These are phyloP conservation scores for Leccinum sublutescens DNA, from an alignment of 768 basidiomycete species.

Conservation along the genomic window DNA sequence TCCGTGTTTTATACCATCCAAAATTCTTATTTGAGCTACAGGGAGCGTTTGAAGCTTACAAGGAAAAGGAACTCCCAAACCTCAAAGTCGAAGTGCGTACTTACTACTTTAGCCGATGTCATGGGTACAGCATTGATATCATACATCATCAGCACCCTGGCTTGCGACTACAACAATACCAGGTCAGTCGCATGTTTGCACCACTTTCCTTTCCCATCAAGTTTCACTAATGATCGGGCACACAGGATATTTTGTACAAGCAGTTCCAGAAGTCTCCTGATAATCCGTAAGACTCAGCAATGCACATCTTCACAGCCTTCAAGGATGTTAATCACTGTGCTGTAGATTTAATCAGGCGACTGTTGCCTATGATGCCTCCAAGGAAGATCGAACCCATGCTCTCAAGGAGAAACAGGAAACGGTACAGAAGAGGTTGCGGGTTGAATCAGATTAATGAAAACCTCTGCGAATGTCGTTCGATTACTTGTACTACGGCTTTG, in stretches of 20 bases:
- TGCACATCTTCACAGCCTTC: constrained; percentile 4
- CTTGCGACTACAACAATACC: constrained; percentile 87
- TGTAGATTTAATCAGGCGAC: constrained; percentile 80
- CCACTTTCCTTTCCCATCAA: constrained; percentile 2
- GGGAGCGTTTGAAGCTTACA: constrained; percentile 90
- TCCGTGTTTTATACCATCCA: not conserved
- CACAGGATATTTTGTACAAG: constrained; percentile 82
- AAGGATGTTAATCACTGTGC: not conserved
- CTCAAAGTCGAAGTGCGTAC: constrained; percentile 63
- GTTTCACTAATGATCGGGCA: constrained; percentile 1
- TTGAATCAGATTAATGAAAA: constrained; percentile 14
- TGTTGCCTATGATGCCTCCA: constrained; percentile 80
- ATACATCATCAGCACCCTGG: constrained; percentile 68
- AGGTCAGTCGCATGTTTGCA: constrained; percentile 40
- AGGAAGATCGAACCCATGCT: constrained; percentile 80
- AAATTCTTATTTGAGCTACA: constrained; percentile 27
- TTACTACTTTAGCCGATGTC: not conserved
- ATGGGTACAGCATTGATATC: constrained; percentile 9
- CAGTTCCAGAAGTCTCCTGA: constrained; percentile 96
- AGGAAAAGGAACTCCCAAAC: constrained; percentile 83
- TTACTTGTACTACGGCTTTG: not conserved
- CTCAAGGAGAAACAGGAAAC: constrained; percentile 66
- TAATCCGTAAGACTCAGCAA: constrained; percentile 67
- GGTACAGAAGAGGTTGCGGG: constrained; percentile 65
- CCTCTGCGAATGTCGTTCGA: not conserved